Evolutionary conservation across 768 basidiomycete species (phyloP).

Genomic region (Strobilomyces dryophilus): DNA sequence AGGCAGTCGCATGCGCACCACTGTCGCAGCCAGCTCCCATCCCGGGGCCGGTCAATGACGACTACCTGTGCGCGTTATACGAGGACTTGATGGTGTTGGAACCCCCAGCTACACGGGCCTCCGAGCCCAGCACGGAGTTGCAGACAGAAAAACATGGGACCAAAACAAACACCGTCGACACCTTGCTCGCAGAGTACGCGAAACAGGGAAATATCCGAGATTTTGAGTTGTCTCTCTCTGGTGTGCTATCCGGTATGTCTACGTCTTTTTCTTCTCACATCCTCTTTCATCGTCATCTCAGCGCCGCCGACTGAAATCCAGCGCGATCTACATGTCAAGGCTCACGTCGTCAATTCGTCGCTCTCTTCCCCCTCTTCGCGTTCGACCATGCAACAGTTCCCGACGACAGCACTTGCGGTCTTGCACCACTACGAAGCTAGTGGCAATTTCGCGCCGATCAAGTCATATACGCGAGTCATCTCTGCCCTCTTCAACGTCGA

Average conservation of each 20-base stretch:
- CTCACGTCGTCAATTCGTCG: slow-evolving; percentile 40
- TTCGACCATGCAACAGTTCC: slow-evolving; percentile 39
- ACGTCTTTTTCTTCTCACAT: background rate
- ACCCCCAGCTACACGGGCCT: background rate
- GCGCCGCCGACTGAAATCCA: slow-evolving; percentile 48
- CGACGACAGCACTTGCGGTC: slow-evolving; percentile 57
- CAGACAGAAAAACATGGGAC: background rate
- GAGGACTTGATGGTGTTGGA: slow-evolving; percentile 35
- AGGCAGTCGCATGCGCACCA: slow-evolving; percentile 5
- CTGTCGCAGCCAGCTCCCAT: background rate
- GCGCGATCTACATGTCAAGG: slow-evolving; percentile 69
- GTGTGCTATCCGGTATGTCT: slow-evolving; percentile 41
- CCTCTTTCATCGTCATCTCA: slow-evolving; percentile 13
- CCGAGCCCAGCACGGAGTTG: background rate
- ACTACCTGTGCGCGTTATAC: slow-evolving; percentile 32
- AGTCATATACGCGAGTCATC: slow-evolving; percentile 71
- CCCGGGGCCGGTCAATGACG: slow-evolving; percentile 18
- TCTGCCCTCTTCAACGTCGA: slow-evolving; percentile 48
- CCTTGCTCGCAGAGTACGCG: slow-evolving; percentile 49
- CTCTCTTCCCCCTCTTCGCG: slow-evolving; percentile 6
- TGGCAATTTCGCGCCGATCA: slow-evolving; percentile 61
- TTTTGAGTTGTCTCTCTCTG: slow-evolving; percentile 43
- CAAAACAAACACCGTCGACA: slow-evolving; percentile 39
- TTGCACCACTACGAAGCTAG: slow-evolving; percentile 71
- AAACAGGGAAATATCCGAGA: slow-evolving; percentile 39